Evolutionary conservation across 306 rosid genomes (phyloP).

Genomic region (Crataegus laevigata): DNA sequence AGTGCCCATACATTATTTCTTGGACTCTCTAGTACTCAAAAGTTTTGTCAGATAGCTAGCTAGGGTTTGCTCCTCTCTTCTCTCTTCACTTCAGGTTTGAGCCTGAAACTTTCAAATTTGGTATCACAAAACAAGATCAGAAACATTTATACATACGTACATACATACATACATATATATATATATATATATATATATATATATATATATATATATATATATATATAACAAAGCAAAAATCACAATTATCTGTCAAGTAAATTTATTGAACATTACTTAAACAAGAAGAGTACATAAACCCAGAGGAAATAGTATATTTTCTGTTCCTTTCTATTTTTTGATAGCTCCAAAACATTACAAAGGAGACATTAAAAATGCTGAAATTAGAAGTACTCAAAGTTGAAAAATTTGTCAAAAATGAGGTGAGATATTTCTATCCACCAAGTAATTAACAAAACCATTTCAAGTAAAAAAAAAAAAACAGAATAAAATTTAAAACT

Average conservation of each 20-base stretch:
- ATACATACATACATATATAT: too few relatives aligned
- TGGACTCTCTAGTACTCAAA: neutral
- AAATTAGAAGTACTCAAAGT: neutral
- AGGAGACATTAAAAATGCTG: neutral
- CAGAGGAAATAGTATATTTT: neutral
- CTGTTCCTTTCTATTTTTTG: too few relatives aligned
- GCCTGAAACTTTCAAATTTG: neutral
- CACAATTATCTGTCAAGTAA: too few relatives aligned
- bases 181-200: too few relatives aligned
- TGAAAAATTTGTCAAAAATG: neutral
- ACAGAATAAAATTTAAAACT: neutral
- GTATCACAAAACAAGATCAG: neutral
- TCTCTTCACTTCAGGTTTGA: slow-evolving; percentile 1
- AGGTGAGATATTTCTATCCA: neutral
- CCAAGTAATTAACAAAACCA: neutral
- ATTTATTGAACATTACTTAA: too few relatives aligned
- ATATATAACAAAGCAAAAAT: too few relatives aligned
- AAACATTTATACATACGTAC: neutral
- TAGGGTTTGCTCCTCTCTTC: neutral
- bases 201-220: too few relatives aligned
- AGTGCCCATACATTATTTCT: slow-evolving; percentile 76
- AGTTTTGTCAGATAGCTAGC: neutral
- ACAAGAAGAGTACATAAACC: neutral
- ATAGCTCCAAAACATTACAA: neutral
- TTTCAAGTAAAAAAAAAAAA: neutral